These are phyloP conservation scores for Ogataea saltuana DNA, from an alignment of 805 yeast species.

Conservation along the genomic window DNA sequence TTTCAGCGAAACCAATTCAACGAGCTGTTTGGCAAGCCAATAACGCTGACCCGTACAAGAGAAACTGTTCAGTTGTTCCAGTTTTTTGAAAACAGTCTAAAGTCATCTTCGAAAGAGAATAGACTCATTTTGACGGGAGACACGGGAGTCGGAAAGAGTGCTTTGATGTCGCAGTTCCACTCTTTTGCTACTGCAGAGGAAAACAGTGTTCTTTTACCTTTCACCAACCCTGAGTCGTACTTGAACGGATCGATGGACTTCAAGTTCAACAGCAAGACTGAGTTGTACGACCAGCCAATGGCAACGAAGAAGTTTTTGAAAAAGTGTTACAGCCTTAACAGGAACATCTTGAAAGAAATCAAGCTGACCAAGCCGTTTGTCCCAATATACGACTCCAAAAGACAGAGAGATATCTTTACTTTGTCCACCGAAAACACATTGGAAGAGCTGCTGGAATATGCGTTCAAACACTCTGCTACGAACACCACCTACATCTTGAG, in stretches of 20 bases:
- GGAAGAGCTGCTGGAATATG: conserved; percentile 43
- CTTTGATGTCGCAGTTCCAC: conserved; percentile 67
- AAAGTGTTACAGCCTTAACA: conserved; percentile 51
- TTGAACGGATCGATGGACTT: conserved; percentile 77
- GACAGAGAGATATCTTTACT: conserved; percentile 13
- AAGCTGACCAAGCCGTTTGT: conserved; percentile 23
- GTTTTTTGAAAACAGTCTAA: conserved; percentile 39
- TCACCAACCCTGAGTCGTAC: conserved; percentile 60
- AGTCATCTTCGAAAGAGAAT: conserved; percentile 41
- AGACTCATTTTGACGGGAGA: conserved; percentile 64
- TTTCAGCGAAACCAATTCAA: conserved; percentile 68
- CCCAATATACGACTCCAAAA: conserved; percentile 24
- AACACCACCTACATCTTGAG: conserved; percentile 47
- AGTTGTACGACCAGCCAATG: conserved; percentile 77
- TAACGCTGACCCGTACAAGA: conserved; percentile 55
- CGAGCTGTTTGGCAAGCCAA: conserved; percentile 63
- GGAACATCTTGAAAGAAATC: conserved; percentile 37
- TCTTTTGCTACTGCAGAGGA: conserved; percentile 44
- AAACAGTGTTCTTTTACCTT: conserved; percentile 54
- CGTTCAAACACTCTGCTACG: conserved; percentile 27
- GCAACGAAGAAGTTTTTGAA: conserved; percentile 58
- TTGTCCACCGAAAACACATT: conserved; percentile 34
- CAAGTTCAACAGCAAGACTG: conserved; percentile 48
- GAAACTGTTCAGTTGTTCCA: conserved; percentile 43
- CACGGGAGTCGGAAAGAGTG: conserved; percentile 78